Evolutionary conservation across 768 basidiomycete species (phyloP).

Genomic region (Suillus lakei): DNA sequence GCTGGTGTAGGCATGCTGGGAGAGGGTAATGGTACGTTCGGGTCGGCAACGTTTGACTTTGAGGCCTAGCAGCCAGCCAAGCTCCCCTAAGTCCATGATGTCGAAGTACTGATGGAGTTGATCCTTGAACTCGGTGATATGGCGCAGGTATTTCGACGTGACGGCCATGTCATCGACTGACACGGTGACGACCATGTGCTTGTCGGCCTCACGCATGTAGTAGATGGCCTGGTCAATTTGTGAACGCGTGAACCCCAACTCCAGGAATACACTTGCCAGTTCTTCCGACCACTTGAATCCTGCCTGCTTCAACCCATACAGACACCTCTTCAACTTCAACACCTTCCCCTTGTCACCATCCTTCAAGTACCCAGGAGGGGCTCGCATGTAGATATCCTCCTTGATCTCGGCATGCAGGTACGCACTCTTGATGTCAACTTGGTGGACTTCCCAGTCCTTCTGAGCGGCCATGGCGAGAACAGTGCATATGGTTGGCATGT

Average conservation of each 20-base stretch:
- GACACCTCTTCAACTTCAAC: conserved; percentile 27
- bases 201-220: background rate
- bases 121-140: background rate
- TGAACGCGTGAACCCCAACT: conserved; percentile 4
- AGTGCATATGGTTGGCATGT: conserved; percentile 13
- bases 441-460: conserved; percentile 14
- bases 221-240: background rate
- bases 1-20: conserved; percentile 26
- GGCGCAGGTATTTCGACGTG: background rate
- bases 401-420: conserved; percentile 19
- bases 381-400: conserved; percentile 44
- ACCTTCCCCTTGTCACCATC: conserved; percentile 24
- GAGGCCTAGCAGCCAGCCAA: conserved; percentile 24
- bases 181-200: background rate
- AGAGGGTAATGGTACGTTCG: conserved; percentile 16
- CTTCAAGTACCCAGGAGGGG: conserved; percentile 33
- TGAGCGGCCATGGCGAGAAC: conserved; percentile 16
- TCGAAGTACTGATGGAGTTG: conserved; percentile 13
- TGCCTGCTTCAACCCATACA: conserved; percentile 47
- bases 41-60: conserved; percentile 16
- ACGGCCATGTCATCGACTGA: background rate
- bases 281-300: conserved; percentile 36
- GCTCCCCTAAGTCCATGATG: conserved; percentile 19
- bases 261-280: background rate
- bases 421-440: conserved; percentile 19